Base-by-base conservation (phyloP, 768 basidiomycete genomes). In the Nidularia pulvinata region DNA sequence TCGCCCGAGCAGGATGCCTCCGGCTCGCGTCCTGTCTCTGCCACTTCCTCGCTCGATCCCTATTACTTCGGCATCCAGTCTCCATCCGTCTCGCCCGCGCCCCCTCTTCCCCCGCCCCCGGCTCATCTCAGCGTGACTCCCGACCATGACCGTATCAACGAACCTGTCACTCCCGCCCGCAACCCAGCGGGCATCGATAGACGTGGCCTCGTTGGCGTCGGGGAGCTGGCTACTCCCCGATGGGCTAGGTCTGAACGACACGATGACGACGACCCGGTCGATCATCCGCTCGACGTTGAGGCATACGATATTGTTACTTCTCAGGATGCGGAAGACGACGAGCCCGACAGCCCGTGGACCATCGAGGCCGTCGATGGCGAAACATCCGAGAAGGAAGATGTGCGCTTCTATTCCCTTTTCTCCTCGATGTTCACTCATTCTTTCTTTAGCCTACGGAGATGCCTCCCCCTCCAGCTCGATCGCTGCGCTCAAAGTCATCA, bases 211-310 rank as follows among this genome's bases (percentile, higher is more conserved):
- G 85, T 98, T 50, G 97, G 97, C 25, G 91, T 98, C 5, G 97
- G 97, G 36, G 97, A 99, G 71, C 83, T 98, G 33, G 77, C 94
- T 16, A 99, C 97, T n/a, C 97, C 97, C 47, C 83, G 95, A 56
- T 99, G 95, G 95, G 81, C 81, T 55, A 82, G 82, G 64, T 67
- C 72, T 32, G 78, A 80, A 47, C 69, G 73, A 35, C 67, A 69
- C 59, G 78, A 68, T 50, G 60, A 66, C 52, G 75, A 68, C 50
- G 69, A 65, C 34, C 60, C 55, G 54, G 68, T 65, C 43, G 62
- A 58, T 35, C 37, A 39, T 9, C n/a, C n/a, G n/a, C 51, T 55
- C 25, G 57, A 56, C 3, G 63, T 57, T 5, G 78, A 76, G 51
- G 66, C 63, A 19, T 80, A 80, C 54, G 78, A 79, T 37, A 70